phyloP scores from a whole-genome alignment of 2,329 filamentous ascomycete species.

The Uncinocarpus reesii region DNA sequence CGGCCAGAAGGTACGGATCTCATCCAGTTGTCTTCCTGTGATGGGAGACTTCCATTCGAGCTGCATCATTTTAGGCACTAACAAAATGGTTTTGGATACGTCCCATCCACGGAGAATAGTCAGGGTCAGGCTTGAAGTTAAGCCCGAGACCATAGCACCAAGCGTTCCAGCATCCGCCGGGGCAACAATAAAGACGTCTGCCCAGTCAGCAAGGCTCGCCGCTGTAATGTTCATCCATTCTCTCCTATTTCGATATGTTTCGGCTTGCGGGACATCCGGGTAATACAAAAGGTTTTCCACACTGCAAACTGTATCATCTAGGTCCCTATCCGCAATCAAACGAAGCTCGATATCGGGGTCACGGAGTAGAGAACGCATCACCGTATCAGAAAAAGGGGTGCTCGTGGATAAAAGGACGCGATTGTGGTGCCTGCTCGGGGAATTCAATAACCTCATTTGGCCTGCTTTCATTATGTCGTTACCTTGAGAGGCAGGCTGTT shows the following conservation, averaged over 20 bases:
- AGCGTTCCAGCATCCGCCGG: slow-evolving; percentile 77
- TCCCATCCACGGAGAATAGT: slow-evolving; percentile 81
- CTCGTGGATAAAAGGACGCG: slow-evolving; percentile 32
- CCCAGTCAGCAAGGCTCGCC: slow-evolving; percentile 68
- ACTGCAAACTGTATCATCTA: slow-evolving; percentile 16
- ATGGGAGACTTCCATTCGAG: slow-evolving; percentile 85
- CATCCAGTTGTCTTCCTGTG: slow-evolving; percentile 76
- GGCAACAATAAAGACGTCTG: slow-evolving; percentile 72
- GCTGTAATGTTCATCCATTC: slow-evolving; percentile 36
- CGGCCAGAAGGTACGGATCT: slow-evolving; percentile 72
- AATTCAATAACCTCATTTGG: slow-evolving; percentile 7
- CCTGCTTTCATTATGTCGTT: not conserved
- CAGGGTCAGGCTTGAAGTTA: slow-evolving; percentile 69
- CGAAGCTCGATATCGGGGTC: slow-evolving; percentile 34
- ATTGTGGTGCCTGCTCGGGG: slow-evolving; percentile 18
- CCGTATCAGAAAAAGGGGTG: slow-evolving; percentile 31
- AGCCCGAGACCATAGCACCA: slow-evolving; percentile 76
- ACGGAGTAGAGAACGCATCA: slow-evolving; percentile 31
- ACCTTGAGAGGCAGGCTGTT: not conserved
- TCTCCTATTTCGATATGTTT: slow-evolving; percentile 30
- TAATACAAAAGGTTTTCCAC: slow-evolving; percentile 33
- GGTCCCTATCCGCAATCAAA: slow-evolving; percentile 32
- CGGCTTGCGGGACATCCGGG: slow-evolving; percentile 29
- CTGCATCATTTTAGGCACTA: slow-evolving; percentile 81
- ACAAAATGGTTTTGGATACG: slow-evolving; percentile 68